Conservation (phyloP, 805 yeast genomes). For the Lachancea sp. region DNA sequence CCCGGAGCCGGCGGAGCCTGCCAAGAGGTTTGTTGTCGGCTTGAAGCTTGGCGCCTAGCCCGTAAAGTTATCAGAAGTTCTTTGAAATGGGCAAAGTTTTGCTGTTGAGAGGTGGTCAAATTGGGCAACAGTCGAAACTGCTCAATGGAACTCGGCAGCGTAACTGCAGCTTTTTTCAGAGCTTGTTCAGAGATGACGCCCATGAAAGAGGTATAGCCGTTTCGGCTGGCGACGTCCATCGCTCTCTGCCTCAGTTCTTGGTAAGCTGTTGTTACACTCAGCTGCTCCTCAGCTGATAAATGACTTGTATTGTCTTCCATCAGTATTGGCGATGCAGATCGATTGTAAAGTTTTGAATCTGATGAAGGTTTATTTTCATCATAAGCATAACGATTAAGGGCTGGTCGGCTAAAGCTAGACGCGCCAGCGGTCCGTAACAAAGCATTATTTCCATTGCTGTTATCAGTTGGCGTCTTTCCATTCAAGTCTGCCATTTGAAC, state of each 20-base stretch:
- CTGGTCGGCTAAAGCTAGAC: background rate
- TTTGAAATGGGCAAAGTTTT: constrained; percentile 22
- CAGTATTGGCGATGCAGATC: constrained; percentile 1
- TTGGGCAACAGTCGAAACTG: constrained; percentile 21
- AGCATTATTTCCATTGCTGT: background rate
- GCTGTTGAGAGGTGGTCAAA: constrained; percentile 15
- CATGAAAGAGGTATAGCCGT: constrained; percentile 6
- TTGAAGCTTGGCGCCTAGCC: constrained; percentile 13
- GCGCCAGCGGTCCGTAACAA: background rate
- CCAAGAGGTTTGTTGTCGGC: background rate
- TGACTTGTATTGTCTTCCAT: constrained; percentile 8
- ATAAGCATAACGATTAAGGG: constrained; percentile 1
- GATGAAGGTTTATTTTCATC: background rate
- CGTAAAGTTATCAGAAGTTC: constrained; percentile 19
- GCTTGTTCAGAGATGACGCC: constrained; percentile 23
- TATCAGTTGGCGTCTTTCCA: background rate
- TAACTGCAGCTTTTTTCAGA: constrained; percentile 21
- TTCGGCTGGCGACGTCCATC: constrained; percentile 3
- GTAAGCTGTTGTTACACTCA: constrained; percentile 21
- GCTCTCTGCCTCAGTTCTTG: constrained; percentile 20
- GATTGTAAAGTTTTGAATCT: background rate
- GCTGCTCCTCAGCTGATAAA: constrained; percentile 21
- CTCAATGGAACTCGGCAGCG: constrained; percentile 21
- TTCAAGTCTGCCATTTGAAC: background rate
- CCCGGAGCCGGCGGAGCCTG: background rate